Conservation (phyloP, 371 early-diverging fungal genomes). For the Coemansia sp. region DNA sequence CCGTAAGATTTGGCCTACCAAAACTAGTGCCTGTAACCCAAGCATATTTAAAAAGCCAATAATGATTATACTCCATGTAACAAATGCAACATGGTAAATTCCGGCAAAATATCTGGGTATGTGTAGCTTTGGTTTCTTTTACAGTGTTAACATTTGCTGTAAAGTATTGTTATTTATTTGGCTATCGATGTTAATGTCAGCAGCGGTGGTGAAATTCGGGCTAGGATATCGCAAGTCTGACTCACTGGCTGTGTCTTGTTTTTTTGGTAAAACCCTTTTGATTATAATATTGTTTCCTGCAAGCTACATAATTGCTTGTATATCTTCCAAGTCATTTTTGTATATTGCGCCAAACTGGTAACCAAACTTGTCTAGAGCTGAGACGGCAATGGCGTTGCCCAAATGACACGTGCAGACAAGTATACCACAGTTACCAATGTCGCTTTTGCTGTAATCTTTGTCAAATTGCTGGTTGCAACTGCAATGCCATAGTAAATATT, state of each 20-base stretch:
- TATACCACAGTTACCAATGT: no score
- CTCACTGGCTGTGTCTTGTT: no score
- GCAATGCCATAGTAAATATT: background rate
- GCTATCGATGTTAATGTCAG: no score
- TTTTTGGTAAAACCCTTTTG: no score
- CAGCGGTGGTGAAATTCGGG: no score
- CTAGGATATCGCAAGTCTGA: no score
- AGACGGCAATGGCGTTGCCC: constrained; percentile 49
- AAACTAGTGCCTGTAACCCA: background rate
- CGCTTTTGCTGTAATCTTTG: background rate
- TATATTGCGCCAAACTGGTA: constrained; percentile 54
- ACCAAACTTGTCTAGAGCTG: constrained; percentile 46
- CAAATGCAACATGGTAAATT: background rate
- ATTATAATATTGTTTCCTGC: no score
- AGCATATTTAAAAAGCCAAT: background rate
- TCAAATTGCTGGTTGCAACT: background rate
- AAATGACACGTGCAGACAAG: constrained; percentile 25
- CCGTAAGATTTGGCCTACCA: background rate
- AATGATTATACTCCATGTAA: background rate
- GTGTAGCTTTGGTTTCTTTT: no score
- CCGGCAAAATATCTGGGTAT: no score
- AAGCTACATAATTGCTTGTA: constrained; percentile 45
- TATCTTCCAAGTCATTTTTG: constrained; percentile 48
- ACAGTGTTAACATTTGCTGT: no score
- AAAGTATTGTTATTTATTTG: no score